Base-by-base conservation (phyloP, 192 early-diverging fungal genomes). In the Paraglomus brasilianum region DNA sequence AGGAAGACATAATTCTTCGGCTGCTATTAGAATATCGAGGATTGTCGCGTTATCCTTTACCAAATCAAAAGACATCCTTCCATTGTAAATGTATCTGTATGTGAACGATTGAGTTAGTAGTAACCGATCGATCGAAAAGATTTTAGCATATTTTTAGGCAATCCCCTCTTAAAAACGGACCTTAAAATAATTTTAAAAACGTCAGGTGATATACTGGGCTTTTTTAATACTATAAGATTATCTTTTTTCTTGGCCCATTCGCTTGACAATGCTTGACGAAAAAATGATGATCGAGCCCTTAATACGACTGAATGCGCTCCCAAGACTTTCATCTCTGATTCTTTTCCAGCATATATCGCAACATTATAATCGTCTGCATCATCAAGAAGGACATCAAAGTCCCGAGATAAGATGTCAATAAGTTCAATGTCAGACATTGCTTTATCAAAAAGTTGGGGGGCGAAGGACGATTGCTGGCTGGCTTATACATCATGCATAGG, bases 81-180 rank as follows among this genome's bases (percentile, higher is more conserved):
- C 64, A 13, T 24, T 51, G 40, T 66, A 66, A 49, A 66, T 51
- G 44, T 66, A 66, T 39, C 64, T 66, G 41, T 41, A 47, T 6
- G 13, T 6, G 17, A 30, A 30, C 8, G 24, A 48, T 8, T 21
- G 15, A 19, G 36, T 47, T 64, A 30, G 45, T 64, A 24, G 24
- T 49, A 11, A 45, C 7, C 10, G 15, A 64, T 13, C 45, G 19
- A 6, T 19, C 15, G 4, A 64, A 8, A 19, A 21, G 13, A 22
- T 5, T 15, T 5, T 15, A 15, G 8, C 6, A 41, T n/a, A n/a
- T 9, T 42, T 6, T 42, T 13, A 0, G 22, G 8, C n/a, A 38
- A 24, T 47, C 44, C 24, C 17, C 13, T 30, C 45, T 8, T 41
- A 3, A 8, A 41, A 8, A 41, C 58, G 36, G 45, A 64, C 62